phyloP scores from a whole-genome alignment of 768 basidiomycete species.

The Xerocomus brunneocitrinus region DNA sequence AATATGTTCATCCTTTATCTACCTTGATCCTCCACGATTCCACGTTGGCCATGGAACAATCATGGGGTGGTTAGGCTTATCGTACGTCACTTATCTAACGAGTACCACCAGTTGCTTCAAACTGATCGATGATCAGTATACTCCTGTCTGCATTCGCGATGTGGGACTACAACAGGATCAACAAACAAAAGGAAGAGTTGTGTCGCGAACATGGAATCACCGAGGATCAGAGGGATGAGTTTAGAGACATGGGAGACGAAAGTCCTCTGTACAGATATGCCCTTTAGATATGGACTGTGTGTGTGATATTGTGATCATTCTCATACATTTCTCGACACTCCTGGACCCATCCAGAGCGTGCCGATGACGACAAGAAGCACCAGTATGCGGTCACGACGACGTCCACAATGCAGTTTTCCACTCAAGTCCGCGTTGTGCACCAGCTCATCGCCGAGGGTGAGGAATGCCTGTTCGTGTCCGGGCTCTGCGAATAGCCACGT shows the following conservation, averaged over 20 bases:
- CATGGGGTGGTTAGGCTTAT: slow-evolving; percentile 33
- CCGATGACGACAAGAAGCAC: too few species aligned
- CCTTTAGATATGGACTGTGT: too few species aligned
- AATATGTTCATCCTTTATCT: slow-evolving; percentile 42
- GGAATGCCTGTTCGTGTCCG: too few species aligned
- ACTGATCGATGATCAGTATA: slow-evolving; percentile 33
- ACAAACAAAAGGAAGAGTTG: slow-evolving; percentile 43
- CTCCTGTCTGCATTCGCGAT: slow-evolving; percentile 40
- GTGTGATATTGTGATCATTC: too few species aligned
- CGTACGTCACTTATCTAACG: slow-evolving; percentile 15
- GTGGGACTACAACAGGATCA: slow-evolving; percentile 46
- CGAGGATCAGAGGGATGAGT: slow-evolving; percentile 36
- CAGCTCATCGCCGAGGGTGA: too few species aligned
- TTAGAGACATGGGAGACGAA: slow-evolving; percentile 46
- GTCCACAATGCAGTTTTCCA: too few species aligned
- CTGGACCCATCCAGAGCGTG: too few species aligned
- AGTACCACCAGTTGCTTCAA: slow-evolving; percentile 21
- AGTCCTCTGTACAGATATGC: too few species aligned
- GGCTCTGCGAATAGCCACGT: too few species aligned
- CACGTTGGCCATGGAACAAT: slow-evolving; percentile 35
- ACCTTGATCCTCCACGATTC: slow-evolving; percentile 35
- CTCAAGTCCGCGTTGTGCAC: too few species aligned
- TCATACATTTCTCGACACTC: too few species aligned
- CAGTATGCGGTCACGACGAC: too few species aligned
- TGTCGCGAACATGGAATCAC: slow-evolving; percentile 44